Evolutionary conservation across 352 stramenopile genomes (phyloP).

Genomic region (Phytophthora constricta): DNA sequence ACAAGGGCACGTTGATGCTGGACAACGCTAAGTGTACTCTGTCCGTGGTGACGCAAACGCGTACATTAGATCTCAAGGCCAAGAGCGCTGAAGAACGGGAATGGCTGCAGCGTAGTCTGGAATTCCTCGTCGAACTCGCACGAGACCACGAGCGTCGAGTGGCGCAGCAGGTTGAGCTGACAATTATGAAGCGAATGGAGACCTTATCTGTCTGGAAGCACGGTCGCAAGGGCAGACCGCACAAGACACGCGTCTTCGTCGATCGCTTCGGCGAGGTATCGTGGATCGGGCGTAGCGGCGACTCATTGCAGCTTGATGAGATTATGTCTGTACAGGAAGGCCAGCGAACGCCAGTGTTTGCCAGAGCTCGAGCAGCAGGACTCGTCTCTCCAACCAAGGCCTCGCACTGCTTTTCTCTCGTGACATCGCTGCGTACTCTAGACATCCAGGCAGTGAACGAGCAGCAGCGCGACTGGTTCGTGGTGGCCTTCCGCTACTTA

Average conservation of each 20-base stretch:
- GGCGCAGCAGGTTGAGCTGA: conserved; percentile 79
- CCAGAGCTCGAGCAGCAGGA: conserved; percentile 43
- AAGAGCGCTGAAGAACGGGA: conserved; percentile 73
- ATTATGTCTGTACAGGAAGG: conserved; percentile 65
- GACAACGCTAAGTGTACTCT: conserved; percentile 77
- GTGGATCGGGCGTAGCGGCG: conserved; percentile 78
- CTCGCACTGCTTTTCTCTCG: conserved; percentile 73
- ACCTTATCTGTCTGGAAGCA: conserved; percentile 78
- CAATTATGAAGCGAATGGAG: conserved; percentile 88
- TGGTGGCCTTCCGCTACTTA: conserved; percentile 86
- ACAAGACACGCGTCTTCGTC: conserved; percentile 86
- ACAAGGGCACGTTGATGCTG: conserved; percentile 69
- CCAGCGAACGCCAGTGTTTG: conserved; percentile 71
- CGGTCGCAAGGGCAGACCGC: conserved; percentile 71
- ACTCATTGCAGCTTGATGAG: conserved; percentile 82
- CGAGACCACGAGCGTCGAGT: conserved; percentile 76
- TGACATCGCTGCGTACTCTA: conserved; percentile 66
- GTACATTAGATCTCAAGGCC: conserved; percentile 80
- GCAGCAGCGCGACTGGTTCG: conserved; percentile 83
- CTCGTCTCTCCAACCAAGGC: conserved; percentile 38
- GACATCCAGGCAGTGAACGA: conserved; percentile 82
- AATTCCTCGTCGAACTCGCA: conserved; percentile 76
- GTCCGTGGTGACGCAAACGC: conserved; percentile 74
- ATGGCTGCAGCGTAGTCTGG: conserved; percentile 77
- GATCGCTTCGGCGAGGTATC: conserved; percentile 87